Evolutionary conservation across 2,329 filamentous ascomycete genomes (phyloP), one percentile per base, ranked within the genome.

Genomic region (Aspergillus sclerotialis): DNA sequence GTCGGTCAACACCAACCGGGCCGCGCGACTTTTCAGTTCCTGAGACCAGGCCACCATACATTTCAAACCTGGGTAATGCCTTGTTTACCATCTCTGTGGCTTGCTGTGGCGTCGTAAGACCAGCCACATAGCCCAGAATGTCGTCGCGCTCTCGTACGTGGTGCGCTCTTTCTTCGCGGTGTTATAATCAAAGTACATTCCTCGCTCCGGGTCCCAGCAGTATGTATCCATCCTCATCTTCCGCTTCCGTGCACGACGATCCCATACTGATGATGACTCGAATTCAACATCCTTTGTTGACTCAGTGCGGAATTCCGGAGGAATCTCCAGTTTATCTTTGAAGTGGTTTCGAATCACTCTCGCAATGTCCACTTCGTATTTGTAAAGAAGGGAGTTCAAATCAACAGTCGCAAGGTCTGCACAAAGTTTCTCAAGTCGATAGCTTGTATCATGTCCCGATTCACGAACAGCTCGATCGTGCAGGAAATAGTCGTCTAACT

Each of bases 161-260:
- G 80, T 87, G 52, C 84, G 85, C 63, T 87, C 64, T 56, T 88
- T 78, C 61, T 82, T 85, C 42, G 75, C 80, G 0, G 87, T 94
- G 65, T 98, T 76, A 62, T 96, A 98, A 64, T 98, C 92, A 56
- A 96, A 96, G 70, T 87, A 98, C 85, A 96, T 94, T 38, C 90
- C 90, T 57, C 84, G 80, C 47, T 85, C 72, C 47, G 90, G 83
- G 56, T 93, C 84, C 92, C 92, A 98, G 58, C 94, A 78, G 54
- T 92, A 87, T 65, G 88, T 92, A 63, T 96, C 85, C 50, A 96
- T 92, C 7, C 79, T 79, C 48, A 81, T 70, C 70, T 92, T 90
- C 52, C 92, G 80, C 51, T 80, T 78, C 65, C 83, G 84, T 30
- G 88, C 86, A 25, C 88, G 82, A 26, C 89, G 84, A 57, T 95